A percentile compares a stretch with the other conserved stretches of the same genome.
These are phyloP conservation scores for Ascoidea tarda DNA, from an alignment of 805 yeast genomes.

Conservation along the genomic window DNA sequence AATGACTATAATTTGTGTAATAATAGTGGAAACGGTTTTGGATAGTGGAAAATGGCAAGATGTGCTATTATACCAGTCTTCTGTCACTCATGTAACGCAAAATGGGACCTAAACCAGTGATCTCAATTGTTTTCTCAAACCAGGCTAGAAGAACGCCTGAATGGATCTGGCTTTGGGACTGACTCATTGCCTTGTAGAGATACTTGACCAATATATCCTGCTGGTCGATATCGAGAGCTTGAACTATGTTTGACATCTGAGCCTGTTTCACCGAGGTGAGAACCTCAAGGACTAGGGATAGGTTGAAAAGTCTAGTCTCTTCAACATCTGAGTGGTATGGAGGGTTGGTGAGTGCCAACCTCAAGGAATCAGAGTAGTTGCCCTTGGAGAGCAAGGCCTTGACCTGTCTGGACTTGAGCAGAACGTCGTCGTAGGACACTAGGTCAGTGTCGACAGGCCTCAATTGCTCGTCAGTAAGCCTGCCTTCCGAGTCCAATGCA, in stretches of 20 bases:
- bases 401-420: constrained; percentile 37
- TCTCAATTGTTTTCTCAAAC: constrained; percentile 82
- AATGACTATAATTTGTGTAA: too few relatives aligned
- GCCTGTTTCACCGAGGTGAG: constrained; percentile 52
- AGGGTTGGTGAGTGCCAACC: constrained; percentile 49
- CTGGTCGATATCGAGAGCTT: constrained; percentile 44
- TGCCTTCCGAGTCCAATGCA: constrained; percentile 73
- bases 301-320: constrained; percentile 32
- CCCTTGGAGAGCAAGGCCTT: constrained; percentile 60
- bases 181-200: constrained; percentile 73
- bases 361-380: constrained; percentile 52
- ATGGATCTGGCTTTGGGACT: constrained; percentile 65
- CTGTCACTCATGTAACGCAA: constrained; percentile 79
- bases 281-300: constrained; percentile 51
- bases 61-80: constrained; percentile 41
- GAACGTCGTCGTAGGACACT: constrained; percentile 38
- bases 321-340: constrained; percentile 66
- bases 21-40: too few relatives aligned
- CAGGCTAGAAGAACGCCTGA: constrained; percentile 81
- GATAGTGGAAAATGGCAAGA: background rate
- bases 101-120: constrained; percentile 80
- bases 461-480: constrained; percentile 49
- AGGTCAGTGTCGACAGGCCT: constrained; percentile 39
- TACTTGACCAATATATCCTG: constrained; percentile 72
- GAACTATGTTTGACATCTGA: constrained; percentile 52